Conservation (phyloP, 73 alveolate species). For the Loxodes magnus region DNA sequence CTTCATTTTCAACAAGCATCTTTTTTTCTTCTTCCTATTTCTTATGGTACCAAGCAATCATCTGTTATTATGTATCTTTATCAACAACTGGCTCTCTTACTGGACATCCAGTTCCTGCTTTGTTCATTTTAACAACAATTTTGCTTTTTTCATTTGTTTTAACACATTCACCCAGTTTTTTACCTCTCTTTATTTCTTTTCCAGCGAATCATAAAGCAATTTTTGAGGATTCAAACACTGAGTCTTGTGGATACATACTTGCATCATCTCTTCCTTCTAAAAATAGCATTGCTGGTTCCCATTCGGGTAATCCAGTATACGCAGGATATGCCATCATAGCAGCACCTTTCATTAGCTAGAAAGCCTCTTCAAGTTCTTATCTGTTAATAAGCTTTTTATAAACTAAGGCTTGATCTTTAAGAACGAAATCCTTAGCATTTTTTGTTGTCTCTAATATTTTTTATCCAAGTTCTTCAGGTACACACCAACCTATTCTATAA, state of each 20-base stretch:
- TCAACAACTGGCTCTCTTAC: conserved; percentile 94
- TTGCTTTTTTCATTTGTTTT: conserved; percentile 89
- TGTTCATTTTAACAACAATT: conserved; percentile 72
- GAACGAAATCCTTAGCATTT: conserved; percentile 62
- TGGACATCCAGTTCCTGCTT: conserved; percentile 90
- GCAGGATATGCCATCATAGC: conserved; percentile 96
- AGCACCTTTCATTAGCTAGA: conserved; percentile 79
- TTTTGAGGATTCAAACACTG: conserved; percentile 33
- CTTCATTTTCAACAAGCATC: conserved; percentile 80
- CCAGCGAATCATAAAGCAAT: conserved; percentile 89
- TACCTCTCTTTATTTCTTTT: conserved; percentile 79
- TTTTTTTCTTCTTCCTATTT: conserved; percentile 83
- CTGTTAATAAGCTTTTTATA: conserved; percentile 36
- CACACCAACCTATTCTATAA: conserved; percentile 78
- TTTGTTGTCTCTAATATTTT: conserved; percentile 70
- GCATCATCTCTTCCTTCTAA: conserved; percentile 73
- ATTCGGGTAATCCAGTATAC: conserved; percentile 85
- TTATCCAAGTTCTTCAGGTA: conserved; percentile 68
- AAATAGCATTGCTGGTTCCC: conserved; percentile 90
- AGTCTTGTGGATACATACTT: conserved; percentile 53
- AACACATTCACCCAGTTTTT: conserved; percentile 53
- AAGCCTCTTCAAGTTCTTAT: conserved; percentile 40
- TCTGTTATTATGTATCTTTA: conserved; percentile 83
- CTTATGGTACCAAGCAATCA: conserved; percentile 84
- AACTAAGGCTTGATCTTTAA: conserved; percentile 68